Evolutionary conservation across 2,329 filamentous ascomycete genomes (phyloP).

Genomic region (Mycosphaerelloides madeirae): DNA sequence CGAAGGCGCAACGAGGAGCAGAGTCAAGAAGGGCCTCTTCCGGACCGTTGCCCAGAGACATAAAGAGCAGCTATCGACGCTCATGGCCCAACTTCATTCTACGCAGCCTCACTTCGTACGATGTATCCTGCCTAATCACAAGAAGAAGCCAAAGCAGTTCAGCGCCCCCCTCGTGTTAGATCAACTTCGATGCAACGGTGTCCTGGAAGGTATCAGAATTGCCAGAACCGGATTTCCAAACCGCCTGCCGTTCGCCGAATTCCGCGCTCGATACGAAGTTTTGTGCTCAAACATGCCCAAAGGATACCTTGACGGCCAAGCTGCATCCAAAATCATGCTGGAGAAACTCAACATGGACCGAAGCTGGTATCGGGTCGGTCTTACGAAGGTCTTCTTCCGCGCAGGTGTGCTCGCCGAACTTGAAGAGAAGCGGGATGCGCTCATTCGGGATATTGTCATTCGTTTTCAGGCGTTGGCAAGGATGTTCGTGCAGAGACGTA

Average conservation of each 20-base stretch:
- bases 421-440: slow-evolving; percentile 87
- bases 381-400: slow-evolving; percentile 97
- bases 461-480: slow-evolving; percentile 88
- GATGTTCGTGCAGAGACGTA: slow-evolving; percentile 81
- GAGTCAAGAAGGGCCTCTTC: slow-evolving; percentile 96
- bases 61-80: slow-evolving; percentile 94
- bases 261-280: slow-evolving; percentile 92
- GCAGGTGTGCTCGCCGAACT: slow-evolving; percentile 93
- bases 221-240: slow-evolving; percentile 96
- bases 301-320: slow-evolving; percentile 86
- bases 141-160: slow-evolving; percentile 91
- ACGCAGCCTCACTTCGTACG: slow-evolving; percentile 98
- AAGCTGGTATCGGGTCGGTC: slow-evolving; percentile 82
- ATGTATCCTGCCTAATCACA: slow-evolving; percentile 96
- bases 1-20: slow-evolving; percentile 60
- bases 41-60: slow-evolving; percentile 93
- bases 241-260: slow-evolving; percentile 83
- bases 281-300: slow-evolving; percentile 84
- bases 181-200: slow-evolving; percentile 97
- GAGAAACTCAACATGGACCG: slow-evolving; percentile 82
- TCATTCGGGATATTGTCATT: slow-evolving; percentile 91
- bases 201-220: slow-evolving; percentile 96
- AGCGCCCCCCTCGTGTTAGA: slow-evolving; percentile 89
- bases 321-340: slow-evolving; percentile 77
- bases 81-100: slow-evolving; percentile 90